Conservation (phyloP, 768 basidiomycete species). For the Auriscalpium vulgare region DNA sequence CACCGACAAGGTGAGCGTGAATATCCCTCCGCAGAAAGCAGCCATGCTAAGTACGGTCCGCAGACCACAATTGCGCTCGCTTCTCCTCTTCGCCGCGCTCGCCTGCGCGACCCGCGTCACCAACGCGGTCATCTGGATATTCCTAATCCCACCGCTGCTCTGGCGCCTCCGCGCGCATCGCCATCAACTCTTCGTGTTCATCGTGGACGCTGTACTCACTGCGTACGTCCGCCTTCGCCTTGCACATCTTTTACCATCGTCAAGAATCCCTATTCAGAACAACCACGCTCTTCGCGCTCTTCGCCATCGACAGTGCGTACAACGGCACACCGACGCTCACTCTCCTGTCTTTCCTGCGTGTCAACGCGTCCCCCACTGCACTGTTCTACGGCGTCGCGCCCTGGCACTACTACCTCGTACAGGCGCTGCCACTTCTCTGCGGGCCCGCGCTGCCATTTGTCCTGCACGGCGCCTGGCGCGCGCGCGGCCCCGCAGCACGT, state of each 20-base stretch:
- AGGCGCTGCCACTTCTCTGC: conserved; percentile 79
- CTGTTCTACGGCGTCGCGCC: conserved; percentile 85
- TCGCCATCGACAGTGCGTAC: conserved; percentile 58
- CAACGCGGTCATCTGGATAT: conserved; percentile 80
- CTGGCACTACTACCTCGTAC: conserved; percentile 86
- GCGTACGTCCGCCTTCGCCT: conserved; percentile 31
- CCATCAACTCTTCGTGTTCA: conserved; percentile 23
- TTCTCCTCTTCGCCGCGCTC: conserved; percentile 58
- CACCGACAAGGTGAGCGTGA: conserved; percentile 14
- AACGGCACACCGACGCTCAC: conserved; percentile 64
- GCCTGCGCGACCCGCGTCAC: conserved; percentile 85
- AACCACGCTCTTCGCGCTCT: conserved; percentile 7
- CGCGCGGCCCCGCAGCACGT: conserved; percentile 3
- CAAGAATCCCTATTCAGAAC: conserved; percentile 2
- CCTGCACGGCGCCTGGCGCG: conserved; percentile 47
- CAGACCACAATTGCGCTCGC: conserved; percentile 24
- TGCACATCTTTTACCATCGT: neutral
- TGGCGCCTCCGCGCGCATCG: conserved; percentile 40
- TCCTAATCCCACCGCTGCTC: conserved; percentile 50
- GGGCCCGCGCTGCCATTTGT: conserved; percentile 68
- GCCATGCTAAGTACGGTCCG: conserved; percentile 21
- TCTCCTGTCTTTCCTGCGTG: conserved; percentile 70
- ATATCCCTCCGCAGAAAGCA: neutral
- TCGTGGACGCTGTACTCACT: conserved; percentile 31
- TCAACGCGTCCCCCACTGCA: conserved; percentile 81